Percentiles rank a stretch among this genome's conserved stretches.
Conservation (phyloP, 768 basidiomycete genomes). For the Suillus sp. region DNA sequence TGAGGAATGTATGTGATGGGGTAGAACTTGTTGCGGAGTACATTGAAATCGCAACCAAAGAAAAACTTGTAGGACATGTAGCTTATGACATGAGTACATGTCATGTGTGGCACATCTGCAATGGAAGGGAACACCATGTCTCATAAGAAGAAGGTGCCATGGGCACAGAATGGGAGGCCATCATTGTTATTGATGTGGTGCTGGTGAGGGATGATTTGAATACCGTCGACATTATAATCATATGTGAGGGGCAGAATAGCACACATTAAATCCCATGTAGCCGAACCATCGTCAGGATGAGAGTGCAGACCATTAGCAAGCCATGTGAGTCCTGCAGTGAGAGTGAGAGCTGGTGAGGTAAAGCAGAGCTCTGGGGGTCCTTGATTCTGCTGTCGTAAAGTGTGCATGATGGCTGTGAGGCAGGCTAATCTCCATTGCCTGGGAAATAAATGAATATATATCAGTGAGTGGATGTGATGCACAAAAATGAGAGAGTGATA, state of each 20-base stretch:
- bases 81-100: not conserved
- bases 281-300: constrained; percentile 24
- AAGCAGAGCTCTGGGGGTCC: not conserved
- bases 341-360: constrained; percentile 16
- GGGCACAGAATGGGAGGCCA: not conserved
- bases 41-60: not conserved
- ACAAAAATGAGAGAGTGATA: too few species aligned
- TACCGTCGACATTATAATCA: not conserved
- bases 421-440: not conserved
- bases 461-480: too few species aligned
- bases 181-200: not conserved
- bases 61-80: not conserved
- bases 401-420: not conserved
- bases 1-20: not conserved
- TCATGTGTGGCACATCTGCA: not conserved
- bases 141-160: not conserved
- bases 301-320: constrained; percentile 32
- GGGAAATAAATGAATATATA: too few species aligned
- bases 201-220: not conserved
- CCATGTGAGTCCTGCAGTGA: constrained; percentile 27
- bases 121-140: not conserved
- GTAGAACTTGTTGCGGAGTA: not conserved
- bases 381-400: constrained; percentile 13
- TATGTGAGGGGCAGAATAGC: constrained; percentile 29
- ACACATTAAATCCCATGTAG: constrained; percentile 23